A percentile compares a stretch with the other conserved stretches of the same genome.
Conservation (phyloP, 495 filamentous ascomycete species). For the Corynascus novoguineensis region DNA sequence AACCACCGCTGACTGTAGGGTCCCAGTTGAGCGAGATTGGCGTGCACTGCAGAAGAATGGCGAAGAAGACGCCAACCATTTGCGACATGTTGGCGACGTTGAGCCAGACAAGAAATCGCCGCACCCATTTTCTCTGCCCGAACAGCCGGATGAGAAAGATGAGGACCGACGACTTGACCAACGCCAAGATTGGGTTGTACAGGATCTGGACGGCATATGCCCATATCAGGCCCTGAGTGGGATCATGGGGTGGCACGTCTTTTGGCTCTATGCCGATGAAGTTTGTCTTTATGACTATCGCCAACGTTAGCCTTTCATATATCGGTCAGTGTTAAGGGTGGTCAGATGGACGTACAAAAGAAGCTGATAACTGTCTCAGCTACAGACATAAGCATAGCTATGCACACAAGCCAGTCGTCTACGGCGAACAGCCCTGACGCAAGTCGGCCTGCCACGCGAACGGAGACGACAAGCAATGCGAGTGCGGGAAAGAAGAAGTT, state of each 20-base stretch:
- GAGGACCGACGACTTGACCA: conserved; percentile 56
- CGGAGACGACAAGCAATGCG: conserved; percentile 38
- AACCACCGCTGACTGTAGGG: conserved; percentile 32
- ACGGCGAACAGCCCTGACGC: conserved; percentile 34
- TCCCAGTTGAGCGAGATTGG: conserved; percentile 50
- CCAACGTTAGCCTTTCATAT: conserved; percentile 6
- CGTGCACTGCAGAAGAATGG: conserved; percentile 54
- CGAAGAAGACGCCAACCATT: conserved; percentile 51
- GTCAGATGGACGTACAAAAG: conserved; percentile 37
- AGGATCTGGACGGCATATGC: conserved; percentile 54
- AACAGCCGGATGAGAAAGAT: conserved; percentile 51
- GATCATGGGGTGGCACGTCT: conserved; percentile 42
- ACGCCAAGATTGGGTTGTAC: conserved; percentile 58
- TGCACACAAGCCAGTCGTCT: conserved; percentile 42
- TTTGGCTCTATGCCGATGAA: conserved; percentile 45
- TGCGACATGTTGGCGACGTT: conserved; percentile 48
- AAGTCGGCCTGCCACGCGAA: conserved; percentile 41
- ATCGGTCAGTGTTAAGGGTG: background rate
- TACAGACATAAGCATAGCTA: conserved; percentile 42
- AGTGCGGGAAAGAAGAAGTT: conserved; percentile 45
- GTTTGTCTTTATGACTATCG: conserved; percentile 47
- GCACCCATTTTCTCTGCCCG: conserved; percentile 43
- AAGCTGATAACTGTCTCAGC: conserved; percentile 41
- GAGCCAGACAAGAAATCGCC: conserved; percentile 42
- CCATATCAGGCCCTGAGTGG: conserved; percentile 39